Base-by-base conservation (phyloP, 140 eudicot genomes). In the Erigeron philadelphicus region DNA sequence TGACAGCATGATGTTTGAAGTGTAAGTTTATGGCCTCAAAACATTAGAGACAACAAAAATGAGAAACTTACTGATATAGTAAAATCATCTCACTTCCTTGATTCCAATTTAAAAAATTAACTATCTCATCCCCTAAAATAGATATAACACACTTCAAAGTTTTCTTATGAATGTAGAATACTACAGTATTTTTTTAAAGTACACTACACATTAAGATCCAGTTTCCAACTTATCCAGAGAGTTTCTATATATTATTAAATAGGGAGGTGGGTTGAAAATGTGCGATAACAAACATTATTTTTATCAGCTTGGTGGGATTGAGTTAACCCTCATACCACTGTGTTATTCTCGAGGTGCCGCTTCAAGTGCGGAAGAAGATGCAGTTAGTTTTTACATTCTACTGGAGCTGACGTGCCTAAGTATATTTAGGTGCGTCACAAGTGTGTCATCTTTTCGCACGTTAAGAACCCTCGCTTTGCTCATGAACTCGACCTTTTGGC, bases 101-200 rank as follows among this genome's bases (percentile, higher is more conserved):
- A 9, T 4, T 46, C 57, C 41, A 46, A 45, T 12, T 11, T 65
- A 19, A 11, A 17, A 65, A 66, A 15, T 31, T 11, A 13, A 11
- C 17, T 18, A 8, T 5, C 57, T 12, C 19, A 12, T 11, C 17
- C 44, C 6, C 41, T 25, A 35, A 13, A 13, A 25, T 19, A 12
- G 40, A 58, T 58, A 58, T 9, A 1, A 13, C 25, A 21, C 25
- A 58, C 64, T 58, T 9, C n/a, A 21, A 25, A 23, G 2, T 12
- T 66, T 66, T 47, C 71, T 47, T 49, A 49, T 61, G 35, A 16
- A 31, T 15, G 61, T n/a, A 16, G 72, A 49, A 31, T 50, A 48
- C 8, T 31, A 67, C 25, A 21, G 25, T 21, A 21, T 21, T 10
- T 50, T 11, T 47, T 50, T 52, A 55, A 35, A 11, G 11, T 53